A percentile compares a stretch with the other conserved stretches of the same genome.
Conservation (phyloP, 805 yeast species). For the Candida boleticola region DNA sequence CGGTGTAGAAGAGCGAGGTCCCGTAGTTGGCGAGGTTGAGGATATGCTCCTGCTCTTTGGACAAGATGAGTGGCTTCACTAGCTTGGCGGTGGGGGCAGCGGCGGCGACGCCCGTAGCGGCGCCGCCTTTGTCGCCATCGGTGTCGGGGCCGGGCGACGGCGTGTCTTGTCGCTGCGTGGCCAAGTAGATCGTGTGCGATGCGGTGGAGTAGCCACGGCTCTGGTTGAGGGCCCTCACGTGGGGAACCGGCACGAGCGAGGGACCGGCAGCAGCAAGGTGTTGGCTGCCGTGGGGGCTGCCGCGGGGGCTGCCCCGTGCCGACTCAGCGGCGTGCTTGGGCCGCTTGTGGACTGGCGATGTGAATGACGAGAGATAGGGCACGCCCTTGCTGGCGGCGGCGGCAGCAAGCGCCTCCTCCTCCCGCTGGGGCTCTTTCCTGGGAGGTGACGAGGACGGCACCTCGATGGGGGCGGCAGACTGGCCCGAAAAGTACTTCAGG, state of each 20-base stretch:
- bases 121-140: neutral
- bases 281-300: no score
- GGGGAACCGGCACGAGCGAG: neutral
- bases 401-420: no score
- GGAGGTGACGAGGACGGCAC: no score
- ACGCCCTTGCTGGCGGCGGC: no score
- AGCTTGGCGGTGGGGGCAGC: constrained; percentile 14
- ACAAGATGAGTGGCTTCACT: constrained; percentile 37
- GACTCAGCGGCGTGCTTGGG: neutral
- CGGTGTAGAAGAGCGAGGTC: constrained; percentile 81
- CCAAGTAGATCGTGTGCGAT: constrained; percentile 26
- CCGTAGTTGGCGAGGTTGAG: constrained; percentile 64
- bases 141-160: constrained; percentile 6
- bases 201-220: constrained; percentile 10
- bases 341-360: neutral
- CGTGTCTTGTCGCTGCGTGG: constrained; percentile 20
- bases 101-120: constrained; percentile 4
- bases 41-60: constrained; percentile 63
- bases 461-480: no score
- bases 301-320: no score
- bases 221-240: no score
- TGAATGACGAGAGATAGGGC: neutral
- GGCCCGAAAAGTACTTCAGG: no score
- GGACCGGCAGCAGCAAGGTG: neutral
- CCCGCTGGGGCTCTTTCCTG: no score